Conservation (phyloP, 2,329 filamentous ascomycete genomes). For the Aspergillus udagawae region DNA sequence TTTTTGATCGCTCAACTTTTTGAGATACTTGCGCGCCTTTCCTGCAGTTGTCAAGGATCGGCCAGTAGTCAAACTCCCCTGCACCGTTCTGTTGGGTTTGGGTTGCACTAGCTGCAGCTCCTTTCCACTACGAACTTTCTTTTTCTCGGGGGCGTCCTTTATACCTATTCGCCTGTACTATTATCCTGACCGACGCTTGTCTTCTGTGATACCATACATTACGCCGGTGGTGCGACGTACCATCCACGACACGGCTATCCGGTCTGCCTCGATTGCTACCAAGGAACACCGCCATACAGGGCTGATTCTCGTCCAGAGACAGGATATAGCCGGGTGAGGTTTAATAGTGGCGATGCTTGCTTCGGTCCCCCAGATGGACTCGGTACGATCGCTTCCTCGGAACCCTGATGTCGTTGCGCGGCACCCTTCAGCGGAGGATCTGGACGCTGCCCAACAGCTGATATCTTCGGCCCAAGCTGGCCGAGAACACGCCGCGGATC, state of each 20-base stretch:
- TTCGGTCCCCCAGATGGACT: constrained; percentile 36
- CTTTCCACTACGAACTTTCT: constrained; percentile 15
- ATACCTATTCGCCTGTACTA: constrained; percentile 17
- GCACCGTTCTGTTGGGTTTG: constrained; percentile 15
- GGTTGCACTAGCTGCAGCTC: constrained; percentile 23
- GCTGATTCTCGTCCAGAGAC: constrained; percentile 4
- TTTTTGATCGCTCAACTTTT: constrained; percentile 10
- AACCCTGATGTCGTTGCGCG: constrained; percentile 31
- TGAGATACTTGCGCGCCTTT: constrained; percentile 2
- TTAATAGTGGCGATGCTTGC: constrained; percentile 30
- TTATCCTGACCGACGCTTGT: constrained; percentile 36
- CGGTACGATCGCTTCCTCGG: constrained; percentile 29
- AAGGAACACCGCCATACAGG: constrained; percentile 8
- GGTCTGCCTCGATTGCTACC: constrained; percentile 12
- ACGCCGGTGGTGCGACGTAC: constrained; percentile 28
- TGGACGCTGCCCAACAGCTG: constrained; percentile 46
- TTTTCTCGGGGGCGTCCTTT: constrained; percentile 12
- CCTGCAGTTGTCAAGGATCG: constrained; percentile 12
- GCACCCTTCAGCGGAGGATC: constrained; percentile 45
- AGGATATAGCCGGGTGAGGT: not conserved
- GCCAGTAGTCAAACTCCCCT: constrained; percentile 10
- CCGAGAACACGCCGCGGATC: constrained; percentile 32
- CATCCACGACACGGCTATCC: constrained; percentile 11
- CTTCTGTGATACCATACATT: constrained; percentile 31
- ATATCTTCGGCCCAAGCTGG: constrained; percentile 45